Evolutionary conservation across 2,329 filamentous ascomycete genomes (phyloP).

Genomic region (Pseudocercospora fuligena): DNA sequence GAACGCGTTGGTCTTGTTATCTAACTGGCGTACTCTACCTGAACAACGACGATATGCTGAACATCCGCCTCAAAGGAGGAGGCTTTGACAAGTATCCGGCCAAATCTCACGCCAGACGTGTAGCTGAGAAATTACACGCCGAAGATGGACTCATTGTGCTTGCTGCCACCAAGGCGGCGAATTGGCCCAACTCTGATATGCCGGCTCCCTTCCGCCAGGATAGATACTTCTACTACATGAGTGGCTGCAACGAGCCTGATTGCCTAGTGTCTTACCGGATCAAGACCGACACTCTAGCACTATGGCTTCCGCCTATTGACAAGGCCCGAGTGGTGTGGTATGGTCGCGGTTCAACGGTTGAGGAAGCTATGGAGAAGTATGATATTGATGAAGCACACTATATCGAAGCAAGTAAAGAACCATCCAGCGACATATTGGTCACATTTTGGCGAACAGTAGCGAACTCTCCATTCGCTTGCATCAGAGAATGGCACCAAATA

Average conservation of each 20-base stretch:
- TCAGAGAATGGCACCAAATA: neutral
- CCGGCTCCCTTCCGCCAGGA: slow-evolving; percentile 76
- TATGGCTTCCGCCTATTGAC: slow-evolving; percentile 90
- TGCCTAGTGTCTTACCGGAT: slow-evolving; percentile 83
- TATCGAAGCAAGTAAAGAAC: slow-evolving; percentile 34
- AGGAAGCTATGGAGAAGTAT: slow-evolving; percentile 76
- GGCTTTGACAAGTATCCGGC: slow-evolving; percentile 68
- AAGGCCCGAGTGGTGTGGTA: slow-evolving; percentile 93
- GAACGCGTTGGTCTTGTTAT: neutral
- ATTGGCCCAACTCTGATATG: slow-evolving; percentile 74
- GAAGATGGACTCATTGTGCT: slow-evolving; percentile 78
- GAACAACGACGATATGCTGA: slow-evolving; percentile 3
- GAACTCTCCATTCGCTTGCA: neutral
- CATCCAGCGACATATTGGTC: neutral
- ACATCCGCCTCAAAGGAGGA: slow-evolving; percentile 13
- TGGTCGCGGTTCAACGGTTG: slow-evolving; percentile 76
- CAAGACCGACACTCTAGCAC: slow-evolving; percentile 70
- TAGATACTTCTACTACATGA: slow-evolving; percentile 92
- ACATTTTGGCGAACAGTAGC: neutral
- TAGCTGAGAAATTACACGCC: slow-evolving; percentile 73
- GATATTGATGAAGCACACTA: slow-evolving; percentile 75
- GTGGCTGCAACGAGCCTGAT: slow-evolving; percentile 81
- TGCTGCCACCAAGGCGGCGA: slow-evolving; percentile 59
- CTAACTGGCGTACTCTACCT: neutral
- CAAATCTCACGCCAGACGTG: slow-evolving; percentile 81